A percentile compares a stretch with the other conserved stretches of the same genome.
Evolutionary conservation across 495 filamentous ascomycete genomes (phyloP).

Genomic region (Hypoxylon fuscum): DNA sequence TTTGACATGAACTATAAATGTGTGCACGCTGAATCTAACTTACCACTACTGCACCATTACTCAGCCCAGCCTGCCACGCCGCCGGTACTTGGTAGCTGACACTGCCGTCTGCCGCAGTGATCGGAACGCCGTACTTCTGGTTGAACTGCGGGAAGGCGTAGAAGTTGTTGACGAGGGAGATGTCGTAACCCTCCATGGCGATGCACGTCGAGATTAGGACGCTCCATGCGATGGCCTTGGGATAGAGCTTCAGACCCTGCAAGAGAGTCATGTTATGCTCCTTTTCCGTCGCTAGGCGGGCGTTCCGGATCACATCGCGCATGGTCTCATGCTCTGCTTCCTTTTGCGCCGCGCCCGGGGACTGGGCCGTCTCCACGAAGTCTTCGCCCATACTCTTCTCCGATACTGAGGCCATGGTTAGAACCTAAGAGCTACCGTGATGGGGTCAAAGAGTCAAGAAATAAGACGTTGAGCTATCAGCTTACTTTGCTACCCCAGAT

Average conservation of each 20-base stretch:
- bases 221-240: constrained; percentile 67
- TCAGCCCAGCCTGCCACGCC: constrained; percentile 79
- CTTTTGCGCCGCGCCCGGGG: constrained; percentile 29
- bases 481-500: not conserved
- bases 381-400: constrained; percentile 24
- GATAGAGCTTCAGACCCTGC: constrained; percentile 63
- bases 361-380: constrained; percentile 12
- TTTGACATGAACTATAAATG: constrained; percentile 1
- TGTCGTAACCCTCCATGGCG: constrained; percentile 72
- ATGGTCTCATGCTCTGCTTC: constrained; percentile 39
- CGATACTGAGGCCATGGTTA: constrained; percentile 16
- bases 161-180: constrained; percentile 67
- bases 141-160: constrained; percentile 71
- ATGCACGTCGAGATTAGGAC: constrained; percentile 69
- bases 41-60: constrained; percentile 64
- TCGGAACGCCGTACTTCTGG: constrained; percentile 69
- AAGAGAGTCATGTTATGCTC: constrained; percentile 64
- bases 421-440: constrained; percentile 3
- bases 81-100: constrained; percentile 71
- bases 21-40: constrained; percentile 29
- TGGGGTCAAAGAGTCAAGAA: not conserved
- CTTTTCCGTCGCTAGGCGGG: constrained; percentile 58
- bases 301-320: constrained; percentile 56
- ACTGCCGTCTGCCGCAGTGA: constrained; percentile 55
- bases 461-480: not conserved